Percentiles rank a stretch among this genome's conserved stretches.
phyloP scores from a whole-genome alignment of 768 basidiomycete genomes.

The Panaeolus cyanescens region DNA sequence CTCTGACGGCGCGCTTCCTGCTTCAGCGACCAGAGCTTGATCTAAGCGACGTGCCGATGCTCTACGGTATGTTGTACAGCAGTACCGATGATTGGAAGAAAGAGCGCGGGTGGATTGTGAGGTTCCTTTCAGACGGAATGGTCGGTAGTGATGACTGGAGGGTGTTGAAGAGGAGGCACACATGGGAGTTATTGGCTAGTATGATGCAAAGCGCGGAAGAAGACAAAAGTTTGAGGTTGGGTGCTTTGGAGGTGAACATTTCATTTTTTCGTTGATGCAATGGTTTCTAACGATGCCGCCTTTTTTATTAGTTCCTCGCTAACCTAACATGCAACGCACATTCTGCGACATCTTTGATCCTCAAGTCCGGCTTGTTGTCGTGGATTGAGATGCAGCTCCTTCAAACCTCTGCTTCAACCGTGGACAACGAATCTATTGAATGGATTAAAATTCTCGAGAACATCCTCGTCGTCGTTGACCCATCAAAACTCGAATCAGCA shows the following conservation, averaged over 20 bases:
- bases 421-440: constrained; percentile 41
- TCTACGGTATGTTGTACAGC: constrained; percentile 88
- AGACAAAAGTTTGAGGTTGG: constrained; percentile 52
- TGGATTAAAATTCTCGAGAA: constrained; percentile 74
- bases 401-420: constrained; percentile 22
- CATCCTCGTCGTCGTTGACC: constrained; percentile 51
- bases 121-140: constrained; percentile 83
- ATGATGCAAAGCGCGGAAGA: constrained; percentile 68
- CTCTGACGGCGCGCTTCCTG: constrained; percentile 82
- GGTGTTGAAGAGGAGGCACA: constrained; percentile 77
- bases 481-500: constrained; percentile 50
- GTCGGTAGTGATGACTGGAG: constrained; percentile 77
- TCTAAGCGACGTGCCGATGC: constrained; percentile 81
- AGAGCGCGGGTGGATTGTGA: constrained; percentile 88
- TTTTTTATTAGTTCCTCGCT: constrained; percentile 58
- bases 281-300: neutral
- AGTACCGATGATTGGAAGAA: constrained; percentile 78
- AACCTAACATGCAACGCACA: constrained; percentile 71
- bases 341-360: constrained; percentile 69
- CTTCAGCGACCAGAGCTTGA: constrained; percentile 88
- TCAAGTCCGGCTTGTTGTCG: constrained; percentile 69
- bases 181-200: constrained; percentile 86
- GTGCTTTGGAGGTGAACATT: constrained; percentile 65
- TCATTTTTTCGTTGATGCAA: constrained; percentile 2
- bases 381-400: constrained; percentile 84